Conservation (phyloP, 2,329 filamentous ascomycete species). For the Claviceps arundinis region DNA sequence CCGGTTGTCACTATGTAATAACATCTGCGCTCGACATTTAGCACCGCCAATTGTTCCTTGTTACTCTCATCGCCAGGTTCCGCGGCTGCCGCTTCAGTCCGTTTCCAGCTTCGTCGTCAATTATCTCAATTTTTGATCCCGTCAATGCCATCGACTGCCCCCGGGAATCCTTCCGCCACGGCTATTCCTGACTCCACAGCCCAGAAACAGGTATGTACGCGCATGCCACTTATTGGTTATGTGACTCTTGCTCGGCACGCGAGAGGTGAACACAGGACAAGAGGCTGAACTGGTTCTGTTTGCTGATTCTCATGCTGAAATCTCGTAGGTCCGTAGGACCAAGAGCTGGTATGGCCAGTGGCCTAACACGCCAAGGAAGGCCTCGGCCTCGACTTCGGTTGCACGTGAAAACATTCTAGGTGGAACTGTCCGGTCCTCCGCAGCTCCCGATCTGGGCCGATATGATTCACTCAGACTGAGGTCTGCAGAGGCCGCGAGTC, state of each 20-base stretch:
- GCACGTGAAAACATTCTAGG: slow-evolving; percentile 48
- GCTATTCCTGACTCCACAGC: neutral
- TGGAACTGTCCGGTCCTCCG: slow-evolving; percentile 34
- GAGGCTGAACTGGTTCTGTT: neutral
- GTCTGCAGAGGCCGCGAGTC: slow-evolving; percentile 18
- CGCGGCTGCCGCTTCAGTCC: neutral
- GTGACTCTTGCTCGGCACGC: neutral
- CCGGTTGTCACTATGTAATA: too few species aligned
- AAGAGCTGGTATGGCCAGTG: slow-evolving; percentile 52
- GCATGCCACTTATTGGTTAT: neutral
- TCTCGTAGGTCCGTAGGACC: slow-evolving; percentile 33
- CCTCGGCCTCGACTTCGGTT: slow-evolving; percentile 44
- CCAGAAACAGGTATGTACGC: slow-evolving; percentile 10
- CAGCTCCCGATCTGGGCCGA: slow-evolving; percentile 34
- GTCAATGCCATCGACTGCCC: slow-evolving; percentile 3
- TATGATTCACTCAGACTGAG: slow-evolving; percentile 30
- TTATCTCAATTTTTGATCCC: neutral
- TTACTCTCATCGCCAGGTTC: neutral
- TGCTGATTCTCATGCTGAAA: neutral
- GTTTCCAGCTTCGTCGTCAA: neutral
- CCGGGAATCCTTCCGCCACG: neutral
- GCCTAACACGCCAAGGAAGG: slow-evolving; percentile 44
- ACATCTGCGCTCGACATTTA: too few species aligned
- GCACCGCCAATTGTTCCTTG: neutral
- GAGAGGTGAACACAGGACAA: neutral